Evolutionary conservation across 2,329 filamentous ascomycete species (phyloP), one percentile per base, ranked within the genome.

Genomic region (Colletotrichum sojae): DNA sequence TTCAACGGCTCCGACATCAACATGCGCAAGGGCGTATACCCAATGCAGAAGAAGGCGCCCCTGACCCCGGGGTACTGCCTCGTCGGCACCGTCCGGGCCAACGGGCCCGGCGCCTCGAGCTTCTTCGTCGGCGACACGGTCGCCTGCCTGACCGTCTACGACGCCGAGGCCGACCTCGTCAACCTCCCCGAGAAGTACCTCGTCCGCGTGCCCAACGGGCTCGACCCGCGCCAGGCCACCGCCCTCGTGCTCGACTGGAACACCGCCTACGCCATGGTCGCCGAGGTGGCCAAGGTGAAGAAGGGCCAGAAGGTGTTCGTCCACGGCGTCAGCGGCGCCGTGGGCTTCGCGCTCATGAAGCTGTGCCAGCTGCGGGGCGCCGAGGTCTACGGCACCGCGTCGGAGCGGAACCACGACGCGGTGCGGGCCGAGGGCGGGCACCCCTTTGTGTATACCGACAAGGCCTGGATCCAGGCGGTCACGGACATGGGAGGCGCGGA

Each of bases 51-150:
- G 60, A 75, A 77, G 12, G 81, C 84, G 0, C 85, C 85, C 2
- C 73, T 87, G 1, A 86, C 83, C 0, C 84, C 84, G 0, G 85
- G 85, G 54, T 87, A 86, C 76, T 82, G 78, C 71, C 80, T 85
- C 36, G 78, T 83, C 68, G 85, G 85, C 39, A 78, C 76, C 16
- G 81, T 86, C 52, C 75, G 73, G 64, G 63, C 73, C 22, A 80
- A 79, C 69, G 84, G 84, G 1, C 57, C 75, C n/a, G 76, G 75
- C n/a, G 74, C 76, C 49, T 69, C 72, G 27, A 73, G 62, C n/a
- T 79, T 81, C 69, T 45, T 67, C 9, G 61, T 70, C 5, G 82
- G 81, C 18, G 78, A 79, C 31, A 53, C 78, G 31, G 81, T 83
- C 2, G 74, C 75, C 15, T 75, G 76, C 8, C 48, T 84, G 15